Evolutionary conservation across 148 eudicot genomes (phyloP).

Genomic region (Chenopodium quinoa): DNA sequence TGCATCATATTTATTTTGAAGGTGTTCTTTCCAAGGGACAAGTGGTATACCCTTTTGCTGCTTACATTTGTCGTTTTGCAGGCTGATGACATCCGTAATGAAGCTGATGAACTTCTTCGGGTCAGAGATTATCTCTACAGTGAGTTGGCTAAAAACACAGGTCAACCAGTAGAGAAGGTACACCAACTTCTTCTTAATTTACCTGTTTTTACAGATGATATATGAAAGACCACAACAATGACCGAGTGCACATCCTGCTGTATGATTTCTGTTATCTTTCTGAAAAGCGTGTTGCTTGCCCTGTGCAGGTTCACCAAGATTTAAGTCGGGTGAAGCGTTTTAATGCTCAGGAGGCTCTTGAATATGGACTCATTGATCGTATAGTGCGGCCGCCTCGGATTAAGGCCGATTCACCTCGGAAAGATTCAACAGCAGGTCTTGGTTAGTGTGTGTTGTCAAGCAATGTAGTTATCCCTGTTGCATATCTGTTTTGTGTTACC

Average conservation of each 20-base stretch:
- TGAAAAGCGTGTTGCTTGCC: constrained; percentile 13
- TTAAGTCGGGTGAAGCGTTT: constrained; percentile 56
- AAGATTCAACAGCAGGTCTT: constrained; percentile 59
- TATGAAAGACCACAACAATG: neutral
- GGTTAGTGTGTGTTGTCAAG: constrained; percentile 41
- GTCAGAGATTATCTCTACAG: constrained; percentile 75
- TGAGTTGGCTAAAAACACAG: constrained; percentile 77
- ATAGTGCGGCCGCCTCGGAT: constrained; percentile 64
- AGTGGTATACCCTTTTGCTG: neutral
- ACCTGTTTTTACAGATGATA: neutral
- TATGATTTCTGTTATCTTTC: neutral
- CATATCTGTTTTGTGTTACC: constrained; percentile 10
- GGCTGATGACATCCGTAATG: constrained; percentile 82
- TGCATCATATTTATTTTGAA: neutral
- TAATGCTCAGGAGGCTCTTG: constrained; percentile 77
- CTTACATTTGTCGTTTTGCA: constrained; percentile 27
- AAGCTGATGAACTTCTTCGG: constrained; percentile 77
- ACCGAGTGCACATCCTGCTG: neutral
- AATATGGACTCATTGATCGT: constrained; percentile 87
- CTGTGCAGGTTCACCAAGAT: constrained; percentile 70
- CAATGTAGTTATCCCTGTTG: constrained; percentile 9
- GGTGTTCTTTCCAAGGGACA: neutral
- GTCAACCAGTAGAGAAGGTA: constrained; percentile 88
- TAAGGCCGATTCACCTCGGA: constrained; percentile 54
- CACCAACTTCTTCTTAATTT: neutral